These are phyloP conservation scores for Aspergillus melleus DNA, from an alignment of 2,329 filamentous ascomycete genomes.

Conservation along the genomic window DNA sequence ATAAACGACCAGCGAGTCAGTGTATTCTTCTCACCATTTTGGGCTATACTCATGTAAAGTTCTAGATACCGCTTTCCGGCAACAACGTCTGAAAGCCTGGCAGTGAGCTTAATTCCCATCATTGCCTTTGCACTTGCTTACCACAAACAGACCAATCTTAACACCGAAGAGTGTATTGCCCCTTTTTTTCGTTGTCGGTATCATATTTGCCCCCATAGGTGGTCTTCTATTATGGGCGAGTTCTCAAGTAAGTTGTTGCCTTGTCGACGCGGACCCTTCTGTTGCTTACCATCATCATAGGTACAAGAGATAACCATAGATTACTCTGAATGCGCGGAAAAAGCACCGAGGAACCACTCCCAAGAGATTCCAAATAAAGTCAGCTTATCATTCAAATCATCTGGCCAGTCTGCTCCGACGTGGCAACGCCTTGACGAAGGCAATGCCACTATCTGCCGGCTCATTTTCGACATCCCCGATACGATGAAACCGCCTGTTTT, in stretches of 20 bases:
- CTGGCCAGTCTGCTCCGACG: constrained; percentile 30
- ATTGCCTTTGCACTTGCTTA: constrained; percentile 6
- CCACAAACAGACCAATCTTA: constrained; percentile 72
- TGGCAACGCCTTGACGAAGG: constrained; percentile 31
- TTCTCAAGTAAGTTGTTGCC: constrained; percentile 59
- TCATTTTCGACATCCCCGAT: constrained; percentile 79
- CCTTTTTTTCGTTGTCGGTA: constrained; percentile 84
- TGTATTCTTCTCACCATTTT: constrained; percentile 11
- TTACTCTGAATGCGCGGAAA: constrained; percentile 73
- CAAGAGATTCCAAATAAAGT: constrained; percentile 52
- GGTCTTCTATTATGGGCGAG: constrained; percentile 84
- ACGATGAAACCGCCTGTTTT: constrained; percentile 78
- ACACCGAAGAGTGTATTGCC: constrained; percentile 92
- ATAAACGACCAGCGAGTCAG: constrained; percentile 84
- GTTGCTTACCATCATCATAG: constrained; percentile 44
- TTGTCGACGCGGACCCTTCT: background rate
- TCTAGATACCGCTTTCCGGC: constrained; percentile 90
- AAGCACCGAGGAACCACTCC: constrained; percentile 55
- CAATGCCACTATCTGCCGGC: constrained; percentile 60
- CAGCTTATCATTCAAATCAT: constrained; percentile 68
- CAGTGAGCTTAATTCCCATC: constrained; percentile 64
- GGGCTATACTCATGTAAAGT: constrained; percentile 13
- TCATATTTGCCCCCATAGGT: constrained; percentile 92
- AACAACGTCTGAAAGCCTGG: constrained; percentile 97
- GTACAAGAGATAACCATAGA: constrained; percentile 90